Conservation (phyloP, 2,329 filamentous ascomycete species). For the Myriosclerotinia duriaeana region DNA sequence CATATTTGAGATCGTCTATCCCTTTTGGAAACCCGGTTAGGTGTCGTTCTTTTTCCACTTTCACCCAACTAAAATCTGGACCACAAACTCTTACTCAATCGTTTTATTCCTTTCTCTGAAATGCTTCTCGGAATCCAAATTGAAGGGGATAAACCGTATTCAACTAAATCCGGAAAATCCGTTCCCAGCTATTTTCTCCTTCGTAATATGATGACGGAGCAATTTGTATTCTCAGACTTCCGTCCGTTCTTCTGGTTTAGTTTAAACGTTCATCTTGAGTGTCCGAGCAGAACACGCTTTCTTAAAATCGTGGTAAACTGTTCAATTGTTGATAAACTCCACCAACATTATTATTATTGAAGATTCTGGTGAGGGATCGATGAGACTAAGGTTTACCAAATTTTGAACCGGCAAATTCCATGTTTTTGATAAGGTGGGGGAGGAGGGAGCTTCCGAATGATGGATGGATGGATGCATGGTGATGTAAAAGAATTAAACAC, state of each 20-base stretch:
- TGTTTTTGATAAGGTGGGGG: not conserved
- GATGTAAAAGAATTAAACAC: not conserved
- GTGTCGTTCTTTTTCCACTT: not conserved
- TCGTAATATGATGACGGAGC: not conserved
- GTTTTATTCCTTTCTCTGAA: not conserved
- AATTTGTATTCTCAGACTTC: not conserved
- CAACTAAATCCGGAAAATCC: not conserved
- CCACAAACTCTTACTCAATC: not conserved
- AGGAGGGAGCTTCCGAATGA: not conserved
- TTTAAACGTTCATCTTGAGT: not conserved
- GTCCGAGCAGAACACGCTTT: not conserved
- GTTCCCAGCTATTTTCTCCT: not conserved
- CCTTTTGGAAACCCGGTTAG: not conserved
- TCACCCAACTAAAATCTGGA: not conserved
- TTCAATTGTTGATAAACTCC: not conserved
- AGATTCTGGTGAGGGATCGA: constrained; percentile 1
- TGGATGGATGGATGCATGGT: too few species aligned
- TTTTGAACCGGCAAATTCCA: constrained; percentile 8
- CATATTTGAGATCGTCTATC: constrained; percentile 5
- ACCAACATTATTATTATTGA: not conserved
- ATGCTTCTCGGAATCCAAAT: not conserved
- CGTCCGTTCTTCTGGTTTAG: not conserved
- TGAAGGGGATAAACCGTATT: not conserved
- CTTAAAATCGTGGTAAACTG: not conserved
- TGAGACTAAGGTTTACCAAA: not conserved